Evolutionary conservation across 352 stramenopile genomes (phyloP).

Genomic region (Vaucheria bursata): DNA sequence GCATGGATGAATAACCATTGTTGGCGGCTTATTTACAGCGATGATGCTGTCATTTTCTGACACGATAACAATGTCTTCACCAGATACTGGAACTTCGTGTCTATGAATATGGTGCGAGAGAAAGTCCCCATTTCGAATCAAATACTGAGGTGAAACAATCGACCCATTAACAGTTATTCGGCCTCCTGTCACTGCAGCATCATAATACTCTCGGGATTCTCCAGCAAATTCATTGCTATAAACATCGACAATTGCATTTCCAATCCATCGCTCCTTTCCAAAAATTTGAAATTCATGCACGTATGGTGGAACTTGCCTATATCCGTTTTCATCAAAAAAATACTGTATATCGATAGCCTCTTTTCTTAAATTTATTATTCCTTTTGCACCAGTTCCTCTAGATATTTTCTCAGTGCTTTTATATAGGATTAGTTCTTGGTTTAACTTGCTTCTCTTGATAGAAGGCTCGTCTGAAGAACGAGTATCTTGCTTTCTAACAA

Average conservation of each 20-base stretch:
- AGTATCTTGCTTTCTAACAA: no score
- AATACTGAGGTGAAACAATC: background rate
- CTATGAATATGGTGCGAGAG: background rate
- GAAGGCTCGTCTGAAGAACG: no score
- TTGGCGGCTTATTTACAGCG: background rate
- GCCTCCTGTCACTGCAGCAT: background rate
- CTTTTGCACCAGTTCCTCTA: background rate
- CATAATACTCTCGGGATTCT: background rate
- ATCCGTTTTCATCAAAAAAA: background rate
- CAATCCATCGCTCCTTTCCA: background rate
- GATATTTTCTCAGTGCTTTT: background rate
- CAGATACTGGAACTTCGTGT: background rate
- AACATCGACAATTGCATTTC: background rate
- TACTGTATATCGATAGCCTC: background rate
- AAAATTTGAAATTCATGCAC: slow-evolving; percentile 5
- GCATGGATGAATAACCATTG: background rate
- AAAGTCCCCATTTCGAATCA: background rate
- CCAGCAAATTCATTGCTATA: background rate
- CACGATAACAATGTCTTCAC: background rate
- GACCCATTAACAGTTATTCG: background rate
- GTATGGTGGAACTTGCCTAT: background rate
- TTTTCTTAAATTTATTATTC: background rate
- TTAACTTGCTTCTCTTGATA: no score
- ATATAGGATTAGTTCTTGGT: no score
- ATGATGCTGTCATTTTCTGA: background rate